Percentiles rank a stretch among this genome's conserved stretches.
phyloP scores from a whole-genome alignment of 176 grass and related monocot genomes.

The Triticum timopheevii region DNA sequence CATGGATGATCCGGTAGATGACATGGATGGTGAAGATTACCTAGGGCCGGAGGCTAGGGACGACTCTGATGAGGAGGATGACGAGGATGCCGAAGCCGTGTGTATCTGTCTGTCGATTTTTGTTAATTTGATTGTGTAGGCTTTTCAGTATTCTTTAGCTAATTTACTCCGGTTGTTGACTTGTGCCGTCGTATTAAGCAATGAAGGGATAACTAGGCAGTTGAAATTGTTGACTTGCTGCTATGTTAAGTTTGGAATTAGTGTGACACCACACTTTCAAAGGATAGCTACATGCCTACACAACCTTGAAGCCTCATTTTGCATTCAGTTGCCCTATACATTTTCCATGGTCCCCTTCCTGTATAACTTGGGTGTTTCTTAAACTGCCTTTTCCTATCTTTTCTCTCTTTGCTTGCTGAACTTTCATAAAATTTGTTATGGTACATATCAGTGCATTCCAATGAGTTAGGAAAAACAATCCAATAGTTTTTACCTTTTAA shows the following conservation, averaged over 20 bases:
- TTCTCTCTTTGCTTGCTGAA: not conserved
- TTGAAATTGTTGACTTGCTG: not conserved
- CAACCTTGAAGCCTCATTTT: not conserved
- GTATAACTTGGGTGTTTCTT: not conserved
- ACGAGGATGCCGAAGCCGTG: constrained; percentile 43
- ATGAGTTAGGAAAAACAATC: not conserved
- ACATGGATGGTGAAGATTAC: constrained; percentile 56
- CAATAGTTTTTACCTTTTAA: not conserved
- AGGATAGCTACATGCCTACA: not conserved
- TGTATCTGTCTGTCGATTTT: not conserved
- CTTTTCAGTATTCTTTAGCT: not conserved
- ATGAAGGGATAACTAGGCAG: not conserved
- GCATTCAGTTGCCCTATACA: not conserved
- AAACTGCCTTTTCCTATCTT: not conserved
- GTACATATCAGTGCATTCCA: not conserved
- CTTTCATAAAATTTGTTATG: not conserved
- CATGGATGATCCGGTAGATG: constrained; percentile 45
- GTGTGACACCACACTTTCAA: not conserved
- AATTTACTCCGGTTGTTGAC: not conserved
- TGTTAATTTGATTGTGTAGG: not conserved
- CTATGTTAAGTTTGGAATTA: not conserved
- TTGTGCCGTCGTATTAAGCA: not conserved
- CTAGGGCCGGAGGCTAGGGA: constrained; percentile 48
- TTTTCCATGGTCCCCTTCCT: not conserved
- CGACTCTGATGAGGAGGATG: constrained; percentile 53